phyloP scores from a whole-genome alignment of 225 moss, liverwort and hornwort genomes.

The Takakia lepidozioides region DNA sequence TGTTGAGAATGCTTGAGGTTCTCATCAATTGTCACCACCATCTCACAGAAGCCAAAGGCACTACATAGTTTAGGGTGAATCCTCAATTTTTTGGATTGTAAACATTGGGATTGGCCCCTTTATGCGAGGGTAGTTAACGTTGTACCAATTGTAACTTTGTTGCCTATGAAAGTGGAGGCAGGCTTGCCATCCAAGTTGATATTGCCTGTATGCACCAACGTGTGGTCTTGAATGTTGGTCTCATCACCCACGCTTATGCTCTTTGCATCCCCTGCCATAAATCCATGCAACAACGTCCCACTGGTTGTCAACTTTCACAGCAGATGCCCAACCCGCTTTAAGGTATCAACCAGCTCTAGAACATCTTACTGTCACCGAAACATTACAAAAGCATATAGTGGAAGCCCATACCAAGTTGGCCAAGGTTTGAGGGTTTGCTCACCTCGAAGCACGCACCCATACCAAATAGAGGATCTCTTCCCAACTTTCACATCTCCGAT shows the following conservation, averaged over 20 bases:
- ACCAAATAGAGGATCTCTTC: constrained; percentile 87
- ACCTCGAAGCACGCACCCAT: constrained; percentile 88
- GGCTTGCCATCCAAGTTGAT: constrained; percentile 83
- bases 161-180: constrained; percentile 72
- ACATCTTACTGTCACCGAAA: not conserved
- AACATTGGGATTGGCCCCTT: not conserved
- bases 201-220: constrained; percentile 87
- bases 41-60: too few species aligned
- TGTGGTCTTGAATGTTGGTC: constrained; percentile 97
- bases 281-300: too few species aligned
- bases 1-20: not conserved
- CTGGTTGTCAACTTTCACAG: too few species aligned
- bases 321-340: not conserved
- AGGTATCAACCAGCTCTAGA: not conserved
- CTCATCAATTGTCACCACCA: too few species aligned
- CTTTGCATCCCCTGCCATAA: constrained; percentile 74
- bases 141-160: constrained; percentile 86
- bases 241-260: constrained; percentile 73
- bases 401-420: not conserved
- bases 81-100: not conserved
- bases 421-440: too few species aligned
- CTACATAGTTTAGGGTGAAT: not conserved
- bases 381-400: not conserved
- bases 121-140: constrained; percentile 5
- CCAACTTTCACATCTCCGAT: constrained; percentile 91